Evolutionary conservation across 2,329 filamentous ascomycete species (phyloP), one percentile per base, ranked within the genome.

Genomic region (Hymenoscyphus occultus): DNA sequence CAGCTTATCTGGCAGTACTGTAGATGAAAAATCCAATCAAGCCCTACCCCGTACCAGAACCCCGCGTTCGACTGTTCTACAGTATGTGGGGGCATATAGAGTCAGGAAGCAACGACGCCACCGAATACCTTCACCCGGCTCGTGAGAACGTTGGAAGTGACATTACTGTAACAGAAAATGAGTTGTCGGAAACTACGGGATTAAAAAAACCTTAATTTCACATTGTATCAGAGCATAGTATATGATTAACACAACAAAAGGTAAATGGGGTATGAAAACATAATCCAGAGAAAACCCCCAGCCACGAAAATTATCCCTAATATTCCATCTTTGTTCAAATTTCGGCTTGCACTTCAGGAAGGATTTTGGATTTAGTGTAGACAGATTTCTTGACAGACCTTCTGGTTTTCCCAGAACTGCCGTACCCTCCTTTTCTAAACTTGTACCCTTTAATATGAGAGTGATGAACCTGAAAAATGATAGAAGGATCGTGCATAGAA

Each of bases 101-200:
- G 48, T 13, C 48, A 54, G 48, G 10, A 54, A 54, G n/a, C 45
- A 51, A 22, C 45, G 45, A 51, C 45, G 45, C n/a, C 19, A 54
- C 48, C 48, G 19, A 28, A 54, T 54, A 54, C 48, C 48, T 28
- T 28, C 48, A 54, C 48, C 19, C 48, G 48, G 48, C 48, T 54
- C 48, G 48, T 54, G 22, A 54, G 48, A 54, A 28, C 28, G 48
- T 54, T 54, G 48, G 19, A 54, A 54, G 19, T 22, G 48, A 28
- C n/a, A 28, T 19, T 28, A 35, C 35, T 35, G 3, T 35, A 54
- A 54, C 48, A 54, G 19, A 12, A 28, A 54, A 22, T 54, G 19
- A 54, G 48, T 54, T 54, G 19, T 54, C 48, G 48, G 48, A 54
- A 54, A 22, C 9, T 54, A 19, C 48, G 22, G 19, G n/a, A 54